Evolutionary conservation across 768 basidiomycete genomes (phyloP).

Genomic region (Russula sp.): DNA sequence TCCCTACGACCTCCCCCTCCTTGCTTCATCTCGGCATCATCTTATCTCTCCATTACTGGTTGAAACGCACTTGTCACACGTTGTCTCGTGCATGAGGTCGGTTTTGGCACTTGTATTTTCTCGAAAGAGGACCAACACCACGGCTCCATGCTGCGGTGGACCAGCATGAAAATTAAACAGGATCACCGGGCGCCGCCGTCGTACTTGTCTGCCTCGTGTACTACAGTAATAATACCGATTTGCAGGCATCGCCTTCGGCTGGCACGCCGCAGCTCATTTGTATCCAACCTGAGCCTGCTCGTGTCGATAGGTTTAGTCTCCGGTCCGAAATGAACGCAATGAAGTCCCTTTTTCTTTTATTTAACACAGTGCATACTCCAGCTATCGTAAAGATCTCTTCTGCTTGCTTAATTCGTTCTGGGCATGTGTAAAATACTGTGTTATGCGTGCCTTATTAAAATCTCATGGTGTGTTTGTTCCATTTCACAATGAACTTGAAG

Average conservation of each 20-base stretch:
- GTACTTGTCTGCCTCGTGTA: background rate
- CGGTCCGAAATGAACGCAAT: background rate
- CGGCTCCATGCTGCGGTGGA: background rate
- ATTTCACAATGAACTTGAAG: background rate
- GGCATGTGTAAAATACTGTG: background rate
- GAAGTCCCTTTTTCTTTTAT: too few relatives aligned
- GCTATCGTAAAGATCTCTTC: too few relatives aligned
- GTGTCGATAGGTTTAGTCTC: background rate
- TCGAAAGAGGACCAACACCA: background rate
- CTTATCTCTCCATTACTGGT: background rate
- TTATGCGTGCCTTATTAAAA: background rate
- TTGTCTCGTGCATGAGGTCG: background rate
- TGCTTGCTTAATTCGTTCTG: background rate
- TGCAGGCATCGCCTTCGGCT: background rate
- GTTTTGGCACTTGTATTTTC: background rate
- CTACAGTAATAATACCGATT: too few relatives aligned
- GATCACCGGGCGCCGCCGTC: too few relatives aligned
- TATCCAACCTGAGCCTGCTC: background rate
- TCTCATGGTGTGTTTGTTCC: background rate
- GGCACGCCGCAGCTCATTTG: background rate
- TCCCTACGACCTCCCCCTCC: background rate
- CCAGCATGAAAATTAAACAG: too few relatives aligned
- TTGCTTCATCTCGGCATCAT: too few relatives aligned
- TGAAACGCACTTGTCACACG: conserved; percentile 2
- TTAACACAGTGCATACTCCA: background rate